phyloP scores from a whole-genome alignment of 2,329 filamentous ascomycete genomes.

The Aureobasidium sp. region DNA sequence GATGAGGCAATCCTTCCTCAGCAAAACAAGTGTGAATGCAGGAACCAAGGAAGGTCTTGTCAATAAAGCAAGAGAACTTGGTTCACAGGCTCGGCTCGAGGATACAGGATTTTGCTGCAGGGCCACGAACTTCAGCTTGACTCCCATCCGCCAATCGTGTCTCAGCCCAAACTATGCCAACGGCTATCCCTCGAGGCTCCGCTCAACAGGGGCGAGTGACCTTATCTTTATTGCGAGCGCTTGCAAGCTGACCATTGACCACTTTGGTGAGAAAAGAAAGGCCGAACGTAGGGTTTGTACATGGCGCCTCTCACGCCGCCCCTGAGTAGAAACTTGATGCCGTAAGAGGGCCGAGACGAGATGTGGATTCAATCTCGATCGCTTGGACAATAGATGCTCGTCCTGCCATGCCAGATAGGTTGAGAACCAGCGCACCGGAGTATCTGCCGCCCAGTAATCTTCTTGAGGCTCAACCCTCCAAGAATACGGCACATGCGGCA shows the following conservation, averaged over 20 bases:
- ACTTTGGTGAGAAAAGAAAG: background rate
- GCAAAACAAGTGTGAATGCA: background rate
- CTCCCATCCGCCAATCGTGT: background rate
- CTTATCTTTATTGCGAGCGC: background rate
- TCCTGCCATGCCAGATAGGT: background rate
- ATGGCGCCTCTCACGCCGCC: background rate
- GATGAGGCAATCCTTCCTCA: background rate
- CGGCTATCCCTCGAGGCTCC: background rate
- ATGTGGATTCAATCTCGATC: background rate
- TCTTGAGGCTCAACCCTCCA: background rate
- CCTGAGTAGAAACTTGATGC: background rate
- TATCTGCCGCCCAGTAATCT: background rate
- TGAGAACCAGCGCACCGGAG: background rate
- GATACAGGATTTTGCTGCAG: background rate
- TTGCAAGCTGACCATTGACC: background rate
- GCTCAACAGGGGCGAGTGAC: background rate
- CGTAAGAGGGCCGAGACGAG: background rate
- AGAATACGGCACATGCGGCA: conserved; percentile 1
- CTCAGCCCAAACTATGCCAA: background rate
- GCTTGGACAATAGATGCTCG: background rate
- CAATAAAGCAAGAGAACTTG: background rate
- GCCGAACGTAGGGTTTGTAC: background rate
- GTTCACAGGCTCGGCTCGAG: background rate
- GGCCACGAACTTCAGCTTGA: background rate
- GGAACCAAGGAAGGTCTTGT: background rate